phyloP scores from a whole-genome alignment of 441 rosid genomes.

The Mallotus japonicus region DNA sequence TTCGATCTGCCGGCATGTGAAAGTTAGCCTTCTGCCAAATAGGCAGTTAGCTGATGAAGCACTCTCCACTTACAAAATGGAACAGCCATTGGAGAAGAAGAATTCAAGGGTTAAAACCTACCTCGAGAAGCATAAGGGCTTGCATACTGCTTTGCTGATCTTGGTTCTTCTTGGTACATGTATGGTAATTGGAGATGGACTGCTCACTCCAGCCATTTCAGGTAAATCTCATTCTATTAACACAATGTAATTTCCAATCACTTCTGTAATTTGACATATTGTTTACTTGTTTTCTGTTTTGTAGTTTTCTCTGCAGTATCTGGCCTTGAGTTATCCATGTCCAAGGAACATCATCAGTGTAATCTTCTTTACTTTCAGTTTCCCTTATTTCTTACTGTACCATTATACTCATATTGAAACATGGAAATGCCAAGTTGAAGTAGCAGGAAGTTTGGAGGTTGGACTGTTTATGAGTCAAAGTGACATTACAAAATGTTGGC shows the following conservation, averaged over 20 bases:
- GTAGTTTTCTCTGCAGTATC: conserved; percentile 98
- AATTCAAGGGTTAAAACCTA: conserved; percentile 56
- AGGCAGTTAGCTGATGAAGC: conserved; percentile 90
- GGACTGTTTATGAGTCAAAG: background rate
- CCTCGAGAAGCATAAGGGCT: conserved; percentile 72
- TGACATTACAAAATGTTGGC: background rate
- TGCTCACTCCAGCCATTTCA: conserved; percentile 97
- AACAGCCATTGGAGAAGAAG: conserved; percentile 59
- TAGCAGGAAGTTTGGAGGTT: background rate
- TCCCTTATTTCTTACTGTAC: conserved; percentile 3
- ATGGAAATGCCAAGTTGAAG: background rate
- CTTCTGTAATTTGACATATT: background rate
- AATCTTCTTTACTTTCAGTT: conserved; percentile 36
- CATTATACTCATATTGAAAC: conserved; percentile 4
- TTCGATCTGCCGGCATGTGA: conserved; percentile 83
- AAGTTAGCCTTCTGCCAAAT: conserved; percentile 88
- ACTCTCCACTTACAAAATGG: conserved; percentile 80
- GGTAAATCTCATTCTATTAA: conserved; percentile 39
- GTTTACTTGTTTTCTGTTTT: background rate
- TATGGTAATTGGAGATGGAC: conserved; percentile 98
- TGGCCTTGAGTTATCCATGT: conserved; percentile 93
- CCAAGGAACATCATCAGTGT: conserved; percentile 90
- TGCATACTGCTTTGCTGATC: conserved; percentile 83
- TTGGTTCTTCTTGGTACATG: conserved; percentile 97
- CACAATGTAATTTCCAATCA: background rate